Base-by-base conservation (phyloP, 768 basidiomycete species). In the Mycena sanguinolenta region DNA sequence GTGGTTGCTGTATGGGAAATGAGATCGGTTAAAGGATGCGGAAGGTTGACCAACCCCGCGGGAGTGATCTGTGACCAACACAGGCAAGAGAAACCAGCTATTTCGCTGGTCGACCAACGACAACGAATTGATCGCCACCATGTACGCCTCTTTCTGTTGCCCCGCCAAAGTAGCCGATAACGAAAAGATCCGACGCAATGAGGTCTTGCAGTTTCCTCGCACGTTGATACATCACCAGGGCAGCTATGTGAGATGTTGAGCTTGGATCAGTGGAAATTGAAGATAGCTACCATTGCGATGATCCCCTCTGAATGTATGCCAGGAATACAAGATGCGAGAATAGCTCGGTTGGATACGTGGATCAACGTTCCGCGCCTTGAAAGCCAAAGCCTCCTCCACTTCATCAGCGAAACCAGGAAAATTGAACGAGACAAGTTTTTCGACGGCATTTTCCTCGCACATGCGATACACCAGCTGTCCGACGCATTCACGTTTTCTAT, bases 301-400 rank as follows among this genome's bases (percentile, higher is more conserved):
- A 79, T 98, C 96, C 30, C 94, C 94, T 78, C 94, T 86, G 65
- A 88, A 86, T 74, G 92, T 88, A 79, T 96, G 92, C 96, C 96
- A 99, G 55, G 95, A 92, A 81, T 98, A 97, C n/a, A 99, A 82
- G 63, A 99, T 95, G 75, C 90, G 89, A 39, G 95, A 91, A 83
- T 97, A 99, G 77, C 90, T 91, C 0, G 97, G 97, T 42, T 86
- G 88, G 44, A 91, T 82, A 52, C 94, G 89, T 58, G 97, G 96
- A 82, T 99, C 95, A 21, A 92, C 92, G 79, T 98, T 97, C 69
- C 97, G 89, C 9, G 96, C 94, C 79, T 98, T 97, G 85, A 97
- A 98, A 23, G 93, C 88, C 49, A 99, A 84, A 19, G 92, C 90
- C 50, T 89, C 90, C 82, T 98, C 96, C 23, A 99, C 93, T 77